Base-by-base conservation (phyloP, 768 basidiomycete genomes). In the Hypholoma fasciculare region DNA sequence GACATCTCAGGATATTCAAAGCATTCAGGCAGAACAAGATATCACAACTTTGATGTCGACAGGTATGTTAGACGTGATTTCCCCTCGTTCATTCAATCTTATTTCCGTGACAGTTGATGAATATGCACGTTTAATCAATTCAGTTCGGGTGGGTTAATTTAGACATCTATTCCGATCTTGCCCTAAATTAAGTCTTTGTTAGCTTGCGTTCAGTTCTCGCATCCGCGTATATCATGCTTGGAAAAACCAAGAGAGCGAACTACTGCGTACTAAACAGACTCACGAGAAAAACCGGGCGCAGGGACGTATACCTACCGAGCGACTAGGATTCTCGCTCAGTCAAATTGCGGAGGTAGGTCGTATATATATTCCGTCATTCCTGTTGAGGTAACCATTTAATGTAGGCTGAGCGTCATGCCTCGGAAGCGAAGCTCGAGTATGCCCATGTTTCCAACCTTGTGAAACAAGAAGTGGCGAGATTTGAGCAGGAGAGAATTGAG, bases 401-500 rank as follows among this genome's bases (percentile, higher is more conserved):
- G 17, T 42, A 97, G 93, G 89, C 90, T 3, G 97, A 99, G 72
- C 82, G 93, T 51, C 84, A 88, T 17, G 87, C 90, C 4, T 72
- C 91, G 44, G 94, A 96, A 48, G 82, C 90, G 0, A 92, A 90
- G 67, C 84, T 85, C 51, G 96, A 97, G 62, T 99, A 90, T 68
- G 96, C 98, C 44, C 84, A 90, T 19, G 88, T 89, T 12, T 92
- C 94, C 17, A 89, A 89, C 62, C 76, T 97, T 17, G 87, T 94
- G 64, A 98, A 98, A 73, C 75, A 83, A 4, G 97, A 99, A 74
- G 85, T 95, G 61, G 86, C 85, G 4, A 79, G 96, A 43, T 98
- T 98, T 67, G 96, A 99, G 74, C 84, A 87, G 68, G 96, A 97
- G 73, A 84, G 96, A 43, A 82, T 98, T 23, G 90, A 93, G 49